Evolutionary conservation across 495 filamentous ascomycete genomes (phyloP), one percentile per base, ranked within the genome.

Genomic region (Aspergillus cavernicola): DNA sequence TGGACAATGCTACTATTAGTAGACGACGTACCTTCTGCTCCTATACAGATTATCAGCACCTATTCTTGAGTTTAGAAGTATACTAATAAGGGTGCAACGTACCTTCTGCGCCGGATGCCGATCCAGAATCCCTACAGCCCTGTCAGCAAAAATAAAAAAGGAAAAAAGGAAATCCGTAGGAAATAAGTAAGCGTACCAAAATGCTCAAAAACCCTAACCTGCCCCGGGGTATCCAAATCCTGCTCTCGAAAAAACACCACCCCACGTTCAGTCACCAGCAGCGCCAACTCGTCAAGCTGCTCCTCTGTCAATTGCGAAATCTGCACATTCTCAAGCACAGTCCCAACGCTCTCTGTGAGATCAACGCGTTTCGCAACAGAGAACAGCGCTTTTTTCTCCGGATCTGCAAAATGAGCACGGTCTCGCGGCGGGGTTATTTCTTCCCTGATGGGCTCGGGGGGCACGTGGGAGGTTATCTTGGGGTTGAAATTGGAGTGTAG

Each of bases 341-440:
- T 73, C 13, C 77, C 77, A 58, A 76, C 73, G 15, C 70, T 75
- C 58, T 80, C 78, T n/a, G 79, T 82, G 42, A 82, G 59, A 56
- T 76, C 66, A 6, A 71, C 66, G 9, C 50, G 63, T 44, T 68
- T 78, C 0, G 74, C 75, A 11, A 67, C 71, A 3, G 75, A 59
- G 36, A 80, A 66, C 29, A 82, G 66, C 0, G 75, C 63, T 43
- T 71, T 73, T 53, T 81, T 80, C 50, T 72, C 65, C 5, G 76
- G 76, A 52, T 80, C 76, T 8, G 79, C 79, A 50, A 75, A 79
- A 22, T 62, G 57, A 0, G 73, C 79, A 3, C 78, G 66, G 60
- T 81, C 79, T 32, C 65, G 74, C 6, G 70, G 66, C 15, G 77
- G 77, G 12, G 51, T 40, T 12, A 77, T 53, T 42, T 70, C 61